Conservation (phyloP, 805 yeast genomes). For the Wickerhamiella brachini region DNA sequence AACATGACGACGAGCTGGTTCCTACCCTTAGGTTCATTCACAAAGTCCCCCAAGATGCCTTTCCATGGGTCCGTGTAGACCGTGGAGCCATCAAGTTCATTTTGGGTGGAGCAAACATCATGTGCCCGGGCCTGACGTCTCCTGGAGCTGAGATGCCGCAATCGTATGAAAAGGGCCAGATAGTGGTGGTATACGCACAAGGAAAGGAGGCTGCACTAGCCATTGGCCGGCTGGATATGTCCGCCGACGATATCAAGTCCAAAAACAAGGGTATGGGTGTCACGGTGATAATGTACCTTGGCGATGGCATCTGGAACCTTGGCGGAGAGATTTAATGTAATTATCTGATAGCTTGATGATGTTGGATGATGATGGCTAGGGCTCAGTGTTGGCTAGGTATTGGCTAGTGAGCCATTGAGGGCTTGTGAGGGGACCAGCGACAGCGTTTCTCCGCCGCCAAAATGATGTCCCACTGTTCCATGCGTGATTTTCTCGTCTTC, state of each 20-base stretch:
- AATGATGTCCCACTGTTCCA: not conserved
- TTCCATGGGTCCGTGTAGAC: constrained; percentile 82
- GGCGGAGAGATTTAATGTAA: constrained; percentile 1
- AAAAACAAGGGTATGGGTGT: constrained; percentile 83
- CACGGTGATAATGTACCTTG: constrained; percentile 68
- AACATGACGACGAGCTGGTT: constrained; percentile 60
- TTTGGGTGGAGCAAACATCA: constrained; percentile 88
- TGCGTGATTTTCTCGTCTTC: not conserved
- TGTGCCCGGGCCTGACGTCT: constrained; percentile 89
- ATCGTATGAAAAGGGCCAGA: constrained; percentile 48
- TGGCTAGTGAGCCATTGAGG: too few relatives aligned
- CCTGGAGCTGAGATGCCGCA: constrained; percentile 76
- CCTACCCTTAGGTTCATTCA: constrained; percentile 46
- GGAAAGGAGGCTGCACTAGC: constrained; percentile 88
- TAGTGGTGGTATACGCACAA: constrained; percentile 78
- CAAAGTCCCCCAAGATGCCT: constrained; percentile 45
- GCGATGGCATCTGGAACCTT: constrained; percentile 53
- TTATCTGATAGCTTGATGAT: too few relatives aligned
- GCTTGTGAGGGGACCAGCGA: not conserved
- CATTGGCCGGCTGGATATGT: constrained; percentile 75
- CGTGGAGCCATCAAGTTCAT: constrained; percentile 94
- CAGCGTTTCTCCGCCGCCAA: not conserved
- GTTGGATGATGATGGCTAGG: too few relatives aligned
- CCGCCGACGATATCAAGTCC: constrained; percentile 73
- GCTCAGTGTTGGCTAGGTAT: too few relatives aligned